These are phyloP conservation scores for Asterophora lycoperdoides DNA, from an alignment of 768 basidiomycete species.

Conservation along the genomic window DNA sequence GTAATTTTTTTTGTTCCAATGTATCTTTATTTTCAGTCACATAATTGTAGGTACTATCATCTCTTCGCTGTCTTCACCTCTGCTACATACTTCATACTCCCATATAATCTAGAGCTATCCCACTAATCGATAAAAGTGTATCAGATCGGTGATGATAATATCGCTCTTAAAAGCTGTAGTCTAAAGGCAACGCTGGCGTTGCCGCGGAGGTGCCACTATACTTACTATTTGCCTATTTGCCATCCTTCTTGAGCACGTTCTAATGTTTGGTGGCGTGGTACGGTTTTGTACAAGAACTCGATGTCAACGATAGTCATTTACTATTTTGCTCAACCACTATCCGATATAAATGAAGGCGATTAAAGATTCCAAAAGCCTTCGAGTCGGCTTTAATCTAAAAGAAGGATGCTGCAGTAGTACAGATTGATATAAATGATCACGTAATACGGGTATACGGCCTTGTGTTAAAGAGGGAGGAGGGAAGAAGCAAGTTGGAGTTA, in stretches of 20 bases:
- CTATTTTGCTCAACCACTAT: no score
- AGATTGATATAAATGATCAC: slow-evolving; percentile 20
- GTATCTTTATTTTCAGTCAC: not conserved
- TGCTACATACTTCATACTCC: not conserved
- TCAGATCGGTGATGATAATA: no score
- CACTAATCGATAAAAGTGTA: no score
- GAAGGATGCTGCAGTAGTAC: slow-evolving; percentile 16
- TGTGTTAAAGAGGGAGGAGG: slow-evolving; percentile 9
- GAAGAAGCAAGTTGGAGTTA: slow-evolving; percentile 7
- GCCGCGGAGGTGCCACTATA: no score
- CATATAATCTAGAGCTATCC: not conserved
- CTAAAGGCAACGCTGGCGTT: no score
- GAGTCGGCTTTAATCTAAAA: slow-evolving; percentile 7
- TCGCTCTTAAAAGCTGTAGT: no score
- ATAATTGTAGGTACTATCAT: not conserved
- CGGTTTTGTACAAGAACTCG: not conserved
- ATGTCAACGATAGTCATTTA: not conserved
- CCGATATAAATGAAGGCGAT: not conserved
- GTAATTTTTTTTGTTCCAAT: slow-evolving; percentile 1
- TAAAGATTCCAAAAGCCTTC: not conserved
- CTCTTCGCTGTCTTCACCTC: not conserved
- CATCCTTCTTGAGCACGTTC: no score
- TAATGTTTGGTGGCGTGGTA: not conserved
- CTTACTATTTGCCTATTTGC: no score
- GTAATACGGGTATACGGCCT: slow-evolving; percentile 17